Evolutionary conservation across 345 rosid species (phyloP), one percentile per base, ranked within the genome.

Genomic region (Murraya paniculata): DNA sequence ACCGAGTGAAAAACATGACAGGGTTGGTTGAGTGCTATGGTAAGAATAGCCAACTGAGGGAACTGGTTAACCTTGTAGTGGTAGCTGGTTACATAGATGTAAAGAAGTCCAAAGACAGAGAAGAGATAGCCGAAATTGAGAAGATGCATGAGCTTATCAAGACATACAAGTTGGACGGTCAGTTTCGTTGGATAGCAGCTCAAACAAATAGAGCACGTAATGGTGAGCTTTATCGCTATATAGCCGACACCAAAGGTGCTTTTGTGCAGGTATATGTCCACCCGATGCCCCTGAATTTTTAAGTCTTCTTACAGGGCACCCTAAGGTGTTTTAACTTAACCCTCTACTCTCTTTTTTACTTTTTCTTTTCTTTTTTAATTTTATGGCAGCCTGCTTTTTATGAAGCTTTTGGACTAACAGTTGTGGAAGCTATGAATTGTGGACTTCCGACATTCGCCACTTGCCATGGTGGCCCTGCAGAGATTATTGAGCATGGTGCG

Each of bases 381-480:
- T 13, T 45, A 55, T 68, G 80, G 78, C 87, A 97, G 98, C 99
- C 99, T 80, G 99, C 99, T 1, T 91, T 97, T 82, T 97, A 97
- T 58, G 99, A 97, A 93, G 98, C 94, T 33, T 97, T 94, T 83
- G 99, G 99, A 66, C 94, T 97, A 68, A 97, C 98, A 4, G 98
- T 97, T 21, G 93, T 91, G 79, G 98, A 97, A 86, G 95, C 98
- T 77, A 97, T 97, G 99, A 94, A 97, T n/a, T 91, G 93, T 62
- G 98, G 94, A 41, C 98, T 97, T 74, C 99, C 99, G 31, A 93
- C 96, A 61, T 91, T 97, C 65, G 99, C 99, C 71, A 97, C 98
- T 57, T 78, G 88, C 78, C 98, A 94, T 61, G 99, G 99, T 79
- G 99, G 98, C 66, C 99, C 99, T 1, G 96, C 99, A 5, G 99